Base-by-base conservation (phyloP, 768 basidiomycete species). In the Tulasnella sp. region DNA sequence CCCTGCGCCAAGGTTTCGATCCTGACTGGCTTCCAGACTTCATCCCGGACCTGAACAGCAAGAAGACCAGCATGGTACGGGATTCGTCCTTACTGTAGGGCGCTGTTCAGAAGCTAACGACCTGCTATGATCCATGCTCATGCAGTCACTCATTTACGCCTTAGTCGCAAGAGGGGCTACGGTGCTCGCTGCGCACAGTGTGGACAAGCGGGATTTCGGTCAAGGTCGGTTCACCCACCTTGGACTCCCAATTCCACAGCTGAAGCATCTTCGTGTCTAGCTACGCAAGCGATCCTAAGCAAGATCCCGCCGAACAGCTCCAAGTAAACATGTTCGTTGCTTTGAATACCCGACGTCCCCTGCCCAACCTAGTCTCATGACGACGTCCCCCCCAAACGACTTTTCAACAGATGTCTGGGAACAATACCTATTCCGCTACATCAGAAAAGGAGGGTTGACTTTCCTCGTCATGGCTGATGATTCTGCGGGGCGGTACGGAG, bases 381-480 rank as follows among this genome's bases (percentile, higher is more conserved):
- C 74, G 81, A 85, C 82, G 8, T n/a, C n/a, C 58, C 31, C 39
- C 34, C 11, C n/a, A 91, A 90, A 85, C 92, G 92, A 83, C 85
- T 91, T 45, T 54, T 36, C 39, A 76, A 90, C 90, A 75, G 94
- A 95, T 86, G 93, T 91, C 76, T 94, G 93, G 93, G 93, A 94
- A 80, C 91, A 96, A 84, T 96, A 92, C 81, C 86, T 96, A 12
- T 96, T 98, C 81, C 96, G 97, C 84, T 97, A 98, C 83, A 87
- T 97, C 79, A 93, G 93, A 5, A 93, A 94, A 79, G 91, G 90
- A 22, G 94, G 94, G 0, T 90, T 93, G 82, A 90, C 91, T 45
- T 96, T 92, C 83, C 88, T 99, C 31, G 93, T 96, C 74, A 96
- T 99, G 91, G 94, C 94, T 6, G 95, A 99, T 81, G 96, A 98